Percentiles rank a stretch among this genome's conserved stretches.
phyloP scores from a whole-genome alignment of 495 filamentous ascomycete species.

The Aspergillus ostianus region DNA sequence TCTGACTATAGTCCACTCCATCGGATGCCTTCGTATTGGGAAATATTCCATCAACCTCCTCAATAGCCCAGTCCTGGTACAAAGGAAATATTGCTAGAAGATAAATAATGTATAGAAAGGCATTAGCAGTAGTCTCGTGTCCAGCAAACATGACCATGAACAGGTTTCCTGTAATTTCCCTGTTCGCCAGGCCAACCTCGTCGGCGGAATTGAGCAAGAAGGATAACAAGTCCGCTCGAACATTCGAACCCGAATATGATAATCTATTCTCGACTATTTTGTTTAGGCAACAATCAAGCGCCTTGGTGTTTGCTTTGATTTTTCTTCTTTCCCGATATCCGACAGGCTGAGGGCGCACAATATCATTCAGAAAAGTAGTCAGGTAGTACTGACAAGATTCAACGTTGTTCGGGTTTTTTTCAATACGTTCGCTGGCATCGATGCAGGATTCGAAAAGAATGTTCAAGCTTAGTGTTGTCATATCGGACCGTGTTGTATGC shows the following conservation, averaged over 20 bases:
- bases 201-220: background rate
- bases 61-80: conserved; percentile 12
- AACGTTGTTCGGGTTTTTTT: background rate
- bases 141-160: conserved; percentile 16
- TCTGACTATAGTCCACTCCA: background rate
- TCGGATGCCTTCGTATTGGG: rapidly evolving
- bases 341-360: background rate
- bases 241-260: background rate
- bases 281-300: background rate
- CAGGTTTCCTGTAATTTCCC: conserved; percentile 10
- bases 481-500: conserved; percentile 3
- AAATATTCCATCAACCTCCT: conserved; percentile 3
- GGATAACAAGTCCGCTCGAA: conserved; percentile 5
- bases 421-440: background rate
- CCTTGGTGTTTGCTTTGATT: background rate
- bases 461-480: conserved; percentile 5
- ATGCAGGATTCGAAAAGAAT: conserved; percentile 11
- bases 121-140: conserved; percentile 17
- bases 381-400: conserved; percentile 1
- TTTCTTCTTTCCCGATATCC: background rate
- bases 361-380: background rate
- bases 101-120: conserved; percentile 6
- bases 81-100: conserved; percentile 11
- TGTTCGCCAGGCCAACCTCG: background rate
- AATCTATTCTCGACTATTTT: background rate